Conservation (phyloP, 495 filamentous ascomycete genomes). For the Penicillium turbatum region DNA sequence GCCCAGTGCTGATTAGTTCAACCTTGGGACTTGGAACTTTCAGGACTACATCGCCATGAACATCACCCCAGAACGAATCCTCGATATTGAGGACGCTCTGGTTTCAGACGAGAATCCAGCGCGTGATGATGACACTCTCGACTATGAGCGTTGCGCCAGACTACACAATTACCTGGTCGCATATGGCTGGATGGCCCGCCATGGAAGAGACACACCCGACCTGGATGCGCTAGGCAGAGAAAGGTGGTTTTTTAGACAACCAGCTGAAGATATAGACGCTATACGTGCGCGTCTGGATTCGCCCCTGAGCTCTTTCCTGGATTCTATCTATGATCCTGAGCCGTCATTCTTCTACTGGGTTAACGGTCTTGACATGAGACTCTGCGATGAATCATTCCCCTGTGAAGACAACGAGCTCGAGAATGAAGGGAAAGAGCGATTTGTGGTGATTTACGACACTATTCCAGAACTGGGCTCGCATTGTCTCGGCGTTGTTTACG, state of each 20-base stretch:
- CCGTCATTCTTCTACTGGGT: constrained; percentile 26
- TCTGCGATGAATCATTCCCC: constrained; percentile 7
- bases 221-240: constrained; percentile 14
- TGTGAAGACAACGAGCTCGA: constrained; percentile 16
- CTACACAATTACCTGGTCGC: constrained; percentile 40
- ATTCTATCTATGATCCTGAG: constrained; percentile 16
- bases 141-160: constrained; percentile 37
- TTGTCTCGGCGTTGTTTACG: constrained; percentile 19
- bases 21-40: too few relatives aligned
- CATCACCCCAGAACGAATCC: constrained; percentile 10
- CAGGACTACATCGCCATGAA: constrained; percentile 1
- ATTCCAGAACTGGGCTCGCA: constrained; percentile 8
- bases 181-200: constrained; percentile 31
- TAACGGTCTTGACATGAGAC: constrained; percentile 5
- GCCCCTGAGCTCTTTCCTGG: constrained; percentile 27
- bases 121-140: constrained; percentile 27
- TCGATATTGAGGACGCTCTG: constrained; percentile 24
- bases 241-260: background rate
- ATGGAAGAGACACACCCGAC: constrained; percentile 9
- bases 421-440: constrained; percentile 12
- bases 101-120: constrained; percentile 28
- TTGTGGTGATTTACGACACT: constrained; percentile 17
- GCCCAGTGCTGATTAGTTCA: too few relatives aligned
- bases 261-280: constrained; percentile 4
- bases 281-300: constrained; percentile 20